These are phyloP conservation scores for Trypanosoma cruzi DNA, from an alignment of 208 protist species.

Conservation along the genomic window DNA sequence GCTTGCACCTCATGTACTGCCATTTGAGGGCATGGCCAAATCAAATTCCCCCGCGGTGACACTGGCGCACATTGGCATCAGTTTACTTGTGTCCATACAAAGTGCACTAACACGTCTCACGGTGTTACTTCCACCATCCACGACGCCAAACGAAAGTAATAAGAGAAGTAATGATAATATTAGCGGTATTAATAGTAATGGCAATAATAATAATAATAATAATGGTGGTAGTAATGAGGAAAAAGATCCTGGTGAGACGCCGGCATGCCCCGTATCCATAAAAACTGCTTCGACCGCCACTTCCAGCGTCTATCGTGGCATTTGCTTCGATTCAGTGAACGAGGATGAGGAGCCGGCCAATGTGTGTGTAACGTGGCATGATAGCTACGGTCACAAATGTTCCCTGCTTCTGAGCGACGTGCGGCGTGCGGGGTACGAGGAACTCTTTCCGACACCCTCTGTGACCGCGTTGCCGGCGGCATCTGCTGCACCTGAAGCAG, in stretches of 20 bases:
- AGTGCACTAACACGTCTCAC: conserved; percentile 32
- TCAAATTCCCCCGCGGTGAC: conserved; percentile 28
- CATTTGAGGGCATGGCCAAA: conserved; percentile 16
- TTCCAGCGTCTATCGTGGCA: background rate
- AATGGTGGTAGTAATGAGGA: background rate
- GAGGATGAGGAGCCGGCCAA: conserved; percentile 11
- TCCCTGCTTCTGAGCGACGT: conserved; percentile 33
- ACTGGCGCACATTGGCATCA: conserved; percentile 62
- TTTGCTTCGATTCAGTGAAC: background rate
- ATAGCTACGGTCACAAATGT: conserved; percentile 28
- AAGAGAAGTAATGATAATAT: background rate
- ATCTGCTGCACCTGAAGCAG: background rate
- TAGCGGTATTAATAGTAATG: background rate
- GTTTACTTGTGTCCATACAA: conserved; percentile 57
- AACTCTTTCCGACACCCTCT: conserved; percentile 43
- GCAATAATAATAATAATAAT: background rate
- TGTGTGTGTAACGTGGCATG: conserved; percentile 28
- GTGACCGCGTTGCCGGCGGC: too few relatives aligned
- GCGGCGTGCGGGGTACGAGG: conserved; percentile 32
- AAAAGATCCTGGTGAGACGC: background rate
- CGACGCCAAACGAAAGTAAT: background rate
- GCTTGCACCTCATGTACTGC: conserved; percentile 22
- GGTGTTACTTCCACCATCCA: conserved; percentile 15
- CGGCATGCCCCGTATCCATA: background rate
- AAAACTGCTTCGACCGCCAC: background rate